Conservation (phyloP, 192 early-diverging fungal genomes). For the Haplosporangium gracile region DNA sequence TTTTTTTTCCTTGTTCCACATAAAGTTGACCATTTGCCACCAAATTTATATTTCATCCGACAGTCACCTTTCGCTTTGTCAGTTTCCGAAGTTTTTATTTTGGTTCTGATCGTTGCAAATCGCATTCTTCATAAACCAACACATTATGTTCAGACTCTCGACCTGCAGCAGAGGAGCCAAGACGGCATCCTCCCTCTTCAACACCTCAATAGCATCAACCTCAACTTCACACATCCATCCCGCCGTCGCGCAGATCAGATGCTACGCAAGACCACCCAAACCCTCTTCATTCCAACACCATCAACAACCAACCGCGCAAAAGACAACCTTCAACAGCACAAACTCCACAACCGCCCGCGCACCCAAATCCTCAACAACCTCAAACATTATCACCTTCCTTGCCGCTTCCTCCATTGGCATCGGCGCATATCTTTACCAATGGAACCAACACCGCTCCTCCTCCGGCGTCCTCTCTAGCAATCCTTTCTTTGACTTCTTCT, state of each 20-base stretch:
- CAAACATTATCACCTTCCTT: constrained; percentile 31
- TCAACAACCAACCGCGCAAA: constrained; percentile 1
- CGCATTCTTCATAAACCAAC: not conserved
- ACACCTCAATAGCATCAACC: too few relatives aligned
- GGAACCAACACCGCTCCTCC: constrained; percentile 22
- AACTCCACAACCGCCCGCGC: constrained; percentile 25
- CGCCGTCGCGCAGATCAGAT: not conserved
- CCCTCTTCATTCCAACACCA: not conserved
- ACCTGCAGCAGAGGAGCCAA: not conserved
- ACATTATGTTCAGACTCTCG: not conserved
- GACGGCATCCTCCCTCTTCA: not conserved
- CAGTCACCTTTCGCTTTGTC: not conserved
- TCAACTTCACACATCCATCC: not conserved
- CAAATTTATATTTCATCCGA: not conserved
- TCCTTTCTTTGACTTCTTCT: constrained; percentile 7
- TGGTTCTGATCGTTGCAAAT: not conserved
- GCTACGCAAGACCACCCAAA: constrained; percentile 12
- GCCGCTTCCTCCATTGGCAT: constrained; percentile 20
- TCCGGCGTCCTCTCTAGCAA: not conserved
- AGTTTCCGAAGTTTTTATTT: not conserved
- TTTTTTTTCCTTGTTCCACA: too few relatives aligned
- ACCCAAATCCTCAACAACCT: constrained; percentile 14
- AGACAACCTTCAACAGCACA: constrained; percentile 20
- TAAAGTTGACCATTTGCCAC: constrained; percentile 6
- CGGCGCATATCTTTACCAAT: constrained; percentile 32